Evolutionary conservation across 345 rosid genomes (phyloP), one percentile per base, ranked within the genome.

Genomic region (Pugionium dolabratum): DNA sequence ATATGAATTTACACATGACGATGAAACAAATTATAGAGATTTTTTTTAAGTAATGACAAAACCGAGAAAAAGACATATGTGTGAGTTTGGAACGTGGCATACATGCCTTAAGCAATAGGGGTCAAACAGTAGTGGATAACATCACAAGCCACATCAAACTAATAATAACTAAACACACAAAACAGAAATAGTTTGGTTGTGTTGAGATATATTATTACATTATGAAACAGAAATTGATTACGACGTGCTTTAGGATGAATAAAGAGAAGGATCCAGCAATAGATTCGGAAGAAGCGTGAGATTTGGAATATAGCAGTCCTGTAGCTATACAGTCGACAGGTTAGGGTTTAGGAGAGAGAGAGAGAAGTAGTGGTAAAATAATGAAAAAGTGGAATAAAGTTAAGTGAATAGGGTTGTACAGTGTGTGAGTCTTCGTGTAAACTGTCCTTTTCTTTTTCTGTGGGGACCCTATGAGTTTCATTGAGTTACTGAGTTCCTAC

Each of bases 251-350:
- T 29, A 18, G 27, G 52, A 69, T 40, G 32, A 5, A 43, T 36
- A 52, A 70, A 62, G 34, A 70, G 68, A 62, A 62, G 54, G 68
- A 70, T 70, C 68, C 69, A 30, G 56, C 50, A 71, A 25, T 54
- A 71, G 69, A 55, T 71, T 71, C 64, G 64, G 69, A 63, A 62
- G 69, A 63, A 47, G 75, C 70, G 64, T 71, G 75, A 63, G 75
- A 55, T 54, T 18, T 54, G 26, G 56, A 71, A 62, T 46, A 62
- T 71, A 62, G 69, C 30, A 36, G 62, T 70, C 48, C 33, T 60
- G 28, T 52, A 53, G 69, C 55, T 59, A 27, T 43, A 25, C 39
- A 26, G 34, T 62, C 56, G 70, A 64, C 70, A 72, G 54, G 4
- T 36, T 72, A 71, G 75, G 69, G 50, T 34, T 47, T 4, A 32